Base-by-base conservation (phyloP, 352 stramenopile species). In the Elongisporangium prolatum region DNA sequence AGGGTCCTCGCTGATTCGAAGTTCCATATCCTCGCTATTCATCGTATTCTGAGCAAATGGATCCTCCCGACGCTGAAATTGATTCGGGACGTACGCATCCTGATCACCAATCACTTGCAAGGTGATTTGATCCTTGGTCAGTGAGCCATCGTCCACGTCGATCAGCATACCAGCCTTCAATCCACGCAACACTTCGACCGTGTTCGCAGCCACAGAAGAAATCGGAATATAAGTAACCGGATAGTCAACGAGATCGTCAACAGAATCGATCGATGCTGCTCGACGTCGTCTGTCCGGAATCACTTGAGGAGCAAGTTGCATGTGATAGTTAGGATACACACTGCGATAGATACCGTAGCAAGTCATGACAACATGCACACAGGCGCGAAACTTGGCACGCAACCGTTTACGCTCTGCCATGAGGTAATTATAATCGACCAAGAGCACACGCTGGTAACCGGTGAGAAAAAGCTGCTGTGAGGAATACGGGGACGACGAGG, bases 111-210 rank as follows among this genome's bases (percentile, higher is more conserved):
- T 72, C 47, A 92, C 80, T 34, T 92, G 69, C 18, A 92, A 61
- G n/a, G 74, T 86, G 57, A 92, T 85, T 54, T 87, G 82, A 57
- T 92, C 82, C 49, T 85, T 88, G 4, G 82, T 92, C 20, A 92
- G 72, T 21, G 80, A 92, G 0, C 77, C 77, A 58, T 92, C 82
- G 60, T 92, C 82, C 38, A 92, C 79, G 21, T 92, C 77, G 34
- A 92, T 73, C 14, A 76, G 57, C 69, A 80, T 84, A 4, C 82
- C 82, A 38, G 28, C 65, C 28, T 74, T 74, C 9, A 87, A 63
- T 13, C 74, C 67, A 53, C 74, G 69, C 3, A 91, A 65, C 13
- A 89, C 67, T 48, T 78, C 74, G 17, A 87, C 74, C 3, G 75
- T 80, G 37, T 86, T 84, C 2, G 79, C 73, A 0, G 64, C 60